Evolutionary conservation across 352 stramenopile genomes (phyloP), one percentile per base, ranked within the genome.

Genomic region (Hyaloperonospora brassicae): DNA sequence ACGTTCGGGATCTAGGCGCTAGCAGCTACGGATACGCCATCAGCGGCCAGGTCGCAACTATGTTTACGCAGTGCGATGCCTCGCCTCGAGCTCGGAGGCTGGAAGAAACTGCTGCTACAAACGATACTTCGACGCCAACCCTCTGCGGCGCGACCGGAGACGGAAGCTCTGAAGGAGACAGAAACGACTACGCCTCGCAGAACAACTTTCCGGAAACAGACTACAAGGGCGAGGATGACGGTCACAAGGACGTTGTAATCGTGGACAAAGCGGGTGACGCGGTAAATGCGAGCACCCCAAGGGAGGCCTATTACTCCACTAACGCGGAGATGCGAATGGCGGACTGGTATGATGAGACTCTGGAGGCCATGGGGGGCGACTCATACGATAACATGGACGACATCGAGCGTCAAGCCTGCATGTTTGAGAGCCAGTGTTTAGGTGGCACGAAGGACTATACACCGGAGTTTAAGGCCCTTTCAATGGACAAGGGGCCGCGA

Each of bases 21-120:
- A 70, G 52, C 40, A 84, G 73, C 60, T 86, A 86, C 67, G 64
- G 65, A 55, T 86, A 81, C 58, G 61, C 70, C 13, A 34, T 86
- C 52, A 75, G 53, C 21, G 65, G 68, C 2, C 66, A 73, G 27
- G 42, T 84, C 8, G 68, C 68, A 1, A 57, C 59, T 2, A 68
- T 80, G 64, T 83, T 73, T 50, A 64, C 38, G 6, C 47, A 72
- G 13, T 83, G 73, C 24, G 61, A 79, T 42, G 59, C 50, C 0
- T 63, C 59, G 9, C 52, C 63, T 13, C 59, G 24, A 10, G 55
- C 67, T 5, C 64, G 62, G 2, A 60, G 49, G 39, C 21, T 70
- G 12, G 7, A 64, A n/a, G 67, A 69, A 5, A 61, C 41, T 0
- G n/a, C 34, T 6, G 42, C 10, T 24, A 39, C 30, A 11, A 47